phyloP scores from a whole-genome alignment of 257 asterid genomes.

The Nicotiana sylvestris region DNA sequence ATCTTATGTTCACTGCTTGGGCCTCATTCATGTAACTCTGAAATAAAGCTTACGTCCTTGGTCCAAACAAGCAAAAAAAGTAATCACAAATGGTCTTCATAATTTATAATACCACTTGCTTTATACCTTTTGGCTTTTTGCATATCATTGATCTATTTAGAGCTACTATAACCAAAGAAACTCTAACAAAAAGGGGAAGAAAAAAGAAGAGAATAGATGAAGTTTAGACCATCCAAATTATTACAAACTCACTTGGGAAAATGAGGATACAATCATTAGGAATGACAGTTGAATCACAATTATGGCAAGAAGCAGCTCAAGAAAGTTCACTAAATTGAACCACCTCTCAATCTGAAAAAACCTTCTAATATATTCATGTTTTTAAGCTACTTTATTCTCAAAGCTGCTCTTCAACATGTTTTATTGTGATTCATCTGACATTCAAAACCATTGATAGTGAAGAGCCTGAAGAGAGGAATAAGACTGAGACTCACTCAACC shows the following conservation, averaged over 20 bases:
- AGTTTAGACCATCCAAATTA: neutral
- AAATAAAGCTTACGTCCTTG: too few species aligned
- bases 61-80: too few species aligned
- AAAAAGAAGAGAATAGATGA: neutral
- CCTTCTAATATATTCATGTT: neutral
- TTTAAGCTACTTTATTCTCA: neutral
- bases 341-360: neutral
- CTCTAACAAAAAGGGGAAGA: neutral
- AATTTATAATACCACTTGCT: neutral
- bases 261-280: conserved; percentile 5
- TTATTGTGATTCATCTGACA: conserved; percentile 36
- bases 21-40: too few species aligned
- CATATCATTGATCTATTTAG: neutral
- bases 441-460: conserved; percentile 20
- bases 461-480: neutral
- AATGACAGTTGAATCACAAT: conserved; percentile 42
- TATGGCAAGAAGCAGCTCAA: neutral
- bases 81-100: neutral
- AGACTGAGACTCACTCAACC: conserved; percentile 6
- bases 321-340: neutral
- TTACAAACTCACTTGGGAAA: neutral
- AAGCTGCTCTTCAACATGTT: neutral
- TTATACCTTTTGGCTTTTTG: neutral
- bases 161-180: neutral
- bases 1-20: too few species aligned